phyloP scores from a whole-genome alignment of 1,139 yeast genomes.

The Hemisphaericaspora subhashii region DNA sequence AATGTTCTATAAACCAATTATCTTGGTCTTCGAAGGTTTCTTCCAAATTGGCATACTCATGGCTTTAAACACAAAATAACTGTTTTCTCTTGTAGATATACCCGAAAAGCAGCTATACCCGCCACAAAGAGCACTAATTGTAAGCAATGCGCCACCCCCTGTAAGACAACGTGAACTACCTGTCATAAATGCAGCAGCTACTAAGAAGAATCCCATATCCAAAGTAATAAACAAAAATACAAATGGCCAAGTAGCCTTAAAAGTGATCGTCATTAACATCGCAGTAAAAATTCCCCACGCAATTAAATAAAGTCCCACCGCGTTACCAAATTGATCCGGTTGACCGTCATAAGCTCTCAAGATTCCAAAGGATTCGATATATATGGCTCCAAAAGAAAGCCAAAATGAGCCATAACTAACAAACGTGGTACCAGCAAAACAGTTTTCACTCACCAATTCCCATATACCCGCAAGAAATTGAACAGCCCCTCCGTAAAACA shows the following conservation, averaged over 20 bases:
- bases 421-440: slow-evolving; percentile 45
- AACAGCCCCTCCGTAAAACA: slow-evolving; percentile 48
- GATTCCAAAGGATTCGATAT: slow-evolving; percentile 49
- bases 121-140: slow-evolving; percentile 41
- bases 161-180: slow-evolving; percentile 29
- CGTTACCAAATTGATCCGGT: slow-evolving; percentile 29
- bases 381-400: slow-evolving; percentile 40
- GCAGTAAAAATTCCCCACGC: slow-evolving; percentile 50
- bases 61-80: slow-evolving; percentile 22
- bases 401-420: slow-evolving; percentile 46
- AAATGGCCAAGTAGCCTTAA: slow-evolving; percentile 46
- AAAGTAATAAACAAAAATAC: slow-evolving; percentile 36
- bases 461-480: slow-evolving; percentile 53
- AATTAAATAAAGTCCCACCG: slow-evolving; percentile 42
- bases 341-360: slow-evolving; percentile 52
- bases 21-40: too few relatives aligned
- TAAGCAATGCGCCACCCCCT: slow-evolving; percentile 47
- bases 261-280: slow-evolving; percentile 37
- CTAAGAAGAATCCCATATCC: slow-evolving; percentile 39
- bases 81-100: slow-evolving; percentile 29
- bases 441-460: slow-evolving; percentile 44
- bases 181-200: slow-evolving; percentile 43
- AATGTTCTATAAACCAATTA: too few relatives aligned
- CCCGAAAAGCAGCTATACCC: slow-evolving; percentile 44
- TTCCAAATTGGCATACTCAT: background rate